Evolutionary conservation across 139 green algal species (phyloP).

Genomic region (Tetradesmus lagerheimii): DNA sequence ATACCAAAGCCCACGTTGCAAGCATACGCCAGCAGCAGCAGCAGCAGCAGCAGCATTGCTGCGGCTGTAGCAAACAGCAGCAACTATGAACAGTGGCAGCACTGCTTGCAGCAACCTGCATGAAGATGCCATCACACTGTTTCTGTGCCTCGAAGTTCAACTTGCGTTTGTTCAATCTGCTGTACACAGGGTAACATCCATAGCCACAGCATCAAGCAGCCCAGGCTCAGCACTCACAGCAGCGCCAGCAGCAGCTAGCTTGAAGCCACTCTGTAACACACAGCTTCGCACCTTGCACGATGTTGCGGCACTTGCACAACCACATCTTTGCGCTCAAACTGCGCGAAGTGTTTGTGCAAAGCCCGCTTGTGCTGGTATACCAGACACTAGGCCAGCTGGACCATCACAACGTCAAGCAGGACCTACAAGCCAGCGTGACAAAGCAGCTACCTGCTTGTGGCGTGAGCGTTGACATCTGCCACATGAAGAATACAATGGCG

Average conservation of each 20-base stretch:
- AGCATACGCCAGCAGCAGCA: neutral
- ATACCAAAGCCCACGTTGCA: too few species aligned
- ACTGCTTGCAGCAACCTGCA: neutral
- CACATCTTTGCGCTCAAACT: constrained; percentile 57
- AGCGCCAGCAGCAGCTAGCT: neutral
- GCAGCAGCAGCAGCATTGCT: neutral
- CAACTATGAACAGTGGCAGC: neutral
- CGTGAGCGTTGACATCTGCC: constrained; percentile 27
- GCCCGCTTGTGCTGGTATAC: constrained; percentile 60
- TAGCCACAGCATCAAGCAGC: neutral
- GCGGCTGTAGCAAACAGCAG: neutral
- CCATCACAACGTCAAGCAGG: neutral
- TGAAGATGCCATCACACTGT: too few species aligned
- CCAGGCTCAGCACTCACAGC: neutral
- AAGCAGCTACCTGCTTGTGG: constrained; percentile 30
- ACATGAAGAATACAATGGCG: constrained; percentile 59
- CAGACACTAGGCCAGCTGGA: constrained; percentile 58
- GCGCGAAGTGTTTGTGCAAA: constrained; percentile 44
- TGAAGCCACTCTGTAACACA: too few species aligned
- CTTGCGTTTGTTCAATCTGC: neutral
- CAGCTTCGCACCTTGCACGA: neutral
- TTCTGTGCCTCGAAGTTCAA: too few species aligned
- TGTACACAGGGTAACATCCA: neutral
- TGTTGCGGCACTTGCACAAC: constrained; percentile 50
- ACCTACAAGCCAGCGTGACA: constrained; percentile 18